These are phyloP conservation scores for Pythium brachiatum DNA, from an alignment of 352 stramenopile species.

Conservation along the genomic window DNA sequence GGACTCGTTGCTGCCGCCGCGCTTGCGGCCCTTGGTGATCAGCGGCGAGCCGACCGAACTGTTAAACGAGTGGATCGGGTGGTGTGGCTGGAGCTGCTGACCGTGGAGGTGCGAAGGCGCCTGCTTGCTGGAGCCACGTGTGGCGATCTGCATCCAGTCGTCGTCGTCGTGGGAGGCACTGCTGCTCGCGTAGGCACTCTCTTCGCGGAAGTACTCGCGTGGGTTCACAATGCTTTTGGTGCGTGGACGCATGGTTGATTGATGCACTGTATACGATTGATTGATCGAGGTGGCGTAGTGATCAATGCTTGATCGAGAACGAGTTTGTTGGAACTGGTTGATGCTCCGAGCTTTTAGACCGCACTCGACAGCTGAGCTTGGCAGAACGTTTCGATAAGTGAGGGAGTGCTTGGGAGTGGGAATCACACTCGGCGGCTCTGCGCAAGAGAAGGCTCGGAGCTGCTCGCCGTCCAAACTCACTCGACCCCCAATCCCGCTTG, in stretches of 20 bases:
- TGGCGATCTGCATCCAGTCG: constrained; percentile 49
- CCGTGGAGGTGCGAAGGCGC: not conserved
- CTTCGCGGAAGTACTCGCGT: constrained; percentile 70
- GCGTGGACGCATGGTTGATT: constrained; percentile 52
- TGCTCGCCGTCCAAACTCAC: constrained; percentile 1
- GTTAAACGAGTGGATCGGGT: constrained; percentile 2
- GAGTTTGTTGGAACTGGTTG: not conserved
- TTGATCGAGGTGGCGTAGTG: not conserved
- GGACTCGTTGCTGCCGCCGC: constrained; percentile 39
- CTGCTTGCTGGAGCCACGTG: constrained; percentile 18
- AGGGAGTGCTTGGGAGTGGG: not conserved
- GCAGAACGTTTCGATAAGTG: constrained; percentile 25
- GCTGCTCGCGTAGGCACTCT: constrained; percentile 23
- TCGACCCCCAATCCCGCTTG: constrained; percentile 11
- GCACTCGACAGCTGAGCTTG: constrained; percentile 6
- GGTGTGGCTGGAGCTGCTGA: constrained; percentile 5
- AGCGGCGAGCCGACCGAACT: constrained; percentile 21
- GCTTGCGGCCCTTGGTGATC: constrained; percentile 33
- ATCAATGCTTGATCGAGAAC: not conserved
- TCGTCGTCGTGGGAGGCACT: constrained; percentile 42
- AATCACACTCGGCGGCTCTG: not conserved
- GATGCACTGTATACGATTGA: not conserved
- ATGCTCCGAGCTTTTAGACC: not conserved
- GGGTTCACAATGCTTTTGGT: constrained; percentile 72
- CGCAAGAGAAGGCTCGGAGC: constrained; percentile 9